These are phyloP conservation scores for barrel medic (Medicago truncatula) DNA, from an alignment of 306 rosid genomes.

Conservation along the genomic window MtrunA17r5.0-ANR NC_053042.1:47369001-47369500, in stretches of 20 bases:
- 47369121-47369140: too few relatives aligned
- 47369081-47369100: too few relatives aligned
- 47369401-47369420: constrained; percentile 23
- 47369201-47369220: not conserved
- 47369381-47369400: constrained; percentile 11
- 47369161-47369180: too few relatives aligned
- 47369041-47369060: too few relatives aligned
- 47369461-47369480: constrained; percentile 23
- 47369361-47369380: constrained; percentile 9
- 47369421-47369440: constrained; percentile 18
- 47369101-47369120: too few relatives aligned
- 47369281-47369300: constrained; percentile 26
- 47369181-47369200: not conserved
- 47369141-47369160: too few relatives aligned
- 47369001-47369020: too few relatives aligned
- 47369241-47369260: constrained; percentile 1
- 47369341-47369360: constrained; percentile 3
- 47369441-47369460: constrained; percentile 18
- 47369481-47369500: not conserved
- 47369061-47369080: too few relatives aligned
- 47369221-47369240: constrained; percentile 17
- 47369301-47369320: not conserved
- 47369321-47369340: not conserved
- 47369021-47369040: too few relatives aligned
- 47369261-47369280: constrained; percentile 18